Evolutionary conservation across 805 yeast species (phyloP).

Genomic region (Candida chilensis): DNA sequence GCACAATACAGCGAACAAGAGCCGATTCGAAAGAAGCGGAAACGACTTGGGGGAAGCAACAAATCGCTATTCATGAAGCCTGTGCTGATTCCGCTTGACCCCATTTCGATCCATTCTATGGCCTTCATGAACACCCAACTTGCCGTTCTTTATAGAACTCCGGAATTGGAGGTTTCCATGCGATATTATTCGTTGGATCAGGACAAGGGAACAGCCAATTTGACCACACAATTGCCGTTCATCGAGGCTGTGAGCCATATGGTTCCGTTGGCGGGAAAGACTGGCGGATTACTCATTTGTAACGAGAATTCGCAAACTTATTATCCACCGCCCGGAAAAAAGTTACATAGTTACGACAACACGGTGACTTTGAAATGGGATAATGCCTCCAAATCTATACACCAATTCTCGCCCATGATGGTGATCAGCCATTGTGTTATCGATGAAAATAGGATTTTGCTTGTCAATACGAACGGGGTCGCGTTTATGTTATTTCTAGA

Average conservation of each 20-base stretch:
- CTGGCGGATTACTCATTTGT: too few relatives aligned
- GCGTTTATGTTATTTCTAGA: slow-evolving; percentile 1
- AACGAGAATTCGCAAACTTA: not conserved
- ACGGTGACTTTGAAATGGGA: not conserved
- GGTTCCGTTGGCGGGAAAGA: too few relatives aligned
- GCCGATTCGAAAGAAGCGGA: not conserved
- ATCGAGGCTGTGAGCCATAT: too few relatives aligned
- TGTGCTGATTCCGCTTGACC: not conserved
- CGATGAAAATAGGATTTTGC: slow-evolving; percentile 1
- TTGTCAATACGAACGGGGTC: slow-evolving; percentile 1
- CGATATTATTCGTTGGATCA: too few relatives aligned
- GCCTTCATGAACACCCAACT: too few relatives aligned
- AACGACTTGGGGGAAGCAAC: not conserved
- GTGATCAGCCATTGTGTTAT: not conserved
- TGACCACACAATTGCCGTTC: too few relatives aligned
- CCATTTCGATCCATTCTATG: too few relatives aligned
- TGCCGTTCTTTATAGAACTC: too few relatives aligned
- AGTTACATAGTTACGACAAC: not conserved
- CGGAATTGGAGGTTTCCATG: too few relatives aligned
- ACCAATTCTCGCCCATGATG: not conserved
- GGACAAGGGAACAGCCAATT: too few relatives aligned
- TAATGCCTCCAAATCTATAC: not conserved
- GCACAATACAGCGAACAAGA: not conserved
- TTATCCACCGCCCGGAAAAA: not conserved
- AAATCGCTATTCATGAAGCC: not conserved